phyloP scores from a whole-genome alignment of 2,329 filamentous ascomycete genomes.

The Cordyceps tenuipes region DNA sequence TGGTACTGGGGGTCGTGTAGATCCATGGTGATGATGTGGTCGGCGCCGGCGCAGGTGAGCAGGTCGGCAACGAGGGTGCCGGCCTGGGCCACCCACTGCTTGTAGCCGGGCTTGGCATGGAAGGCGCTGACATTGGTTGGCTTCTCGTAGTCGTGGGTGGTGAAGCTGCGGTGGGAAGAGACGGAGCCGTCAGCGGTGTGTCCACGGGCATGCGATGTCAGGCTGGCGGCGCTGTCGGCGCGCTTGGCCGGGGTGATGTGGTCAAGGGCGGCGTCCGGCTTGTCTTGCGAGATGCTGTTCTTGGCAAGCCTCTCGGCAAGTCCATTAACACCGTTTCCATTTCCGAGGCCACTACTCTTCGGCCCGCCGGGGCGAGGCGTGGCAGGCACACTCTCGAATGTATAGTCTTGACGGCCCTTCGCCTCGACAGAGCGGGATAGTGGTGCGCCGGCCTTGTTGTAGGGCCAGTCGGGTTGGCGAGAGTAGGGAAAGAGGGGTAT shows the following conservation, averaged over 20 bases:
- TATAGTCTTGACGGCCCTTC: slow-evolving; percentile 47
- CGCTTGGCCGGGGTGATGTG: slow-evolving; percentile 26
- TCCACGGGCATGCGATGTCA: slow-evolving; percentile 26
- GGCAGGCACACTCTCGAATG: slow-evolving; percentile 84
- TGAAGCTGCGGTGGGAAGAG: slow-evolving; percentile 42
- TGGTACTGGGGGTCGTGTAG: slow-evolving; percentile 95
- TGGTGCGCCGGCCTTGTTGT: slow-evolving; percentile 90
- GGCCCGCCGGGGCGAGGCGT: slow-evolving; percentile 68
- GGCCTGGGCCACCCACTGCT: slow-evolving; percentile 97
- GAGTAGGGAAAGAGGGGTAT: slow-evolving; percentile 96
- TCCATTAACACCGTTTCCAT: slow-evolving; percentile 57
- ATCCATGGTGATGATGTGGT: slow-evolving; percentile 98
- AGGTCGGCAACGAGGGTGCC: slow-evolving; percentile 92
- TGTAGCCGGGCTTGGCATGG: slow-evolving; percentile 84
- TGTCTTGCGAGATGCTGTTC: slow-evolving; percentile 46
- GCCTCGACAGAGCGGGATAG: slow-evolving; percentile 51
- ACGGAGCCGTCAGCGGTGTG: slow-evolving; percentile 30
- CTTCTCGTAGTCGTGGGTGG: slow-evolving; percentile 58
- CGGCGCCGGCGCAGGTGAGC: slow-evolving; percentile 87
- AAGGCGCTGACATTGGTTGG: slow-evolving; percentile 47
- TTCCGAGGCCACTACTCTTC: slow-evolving; percentile 57
- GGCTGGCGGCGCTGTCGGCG: slow-evolving; percentile 28
- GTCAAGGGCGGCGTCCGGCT: slow-evolving; percentile 21
- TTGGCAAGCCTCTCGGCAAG: slow-evolving; percentile 68
- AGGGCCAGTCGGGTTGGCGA: slow-evolving; percentile 89